Percentiles rank a stretch among this genome's conserved stretches.
phyloP scores from a whole-genome alignment of 805 yeast species.

The Candida boidinii region DNA sequence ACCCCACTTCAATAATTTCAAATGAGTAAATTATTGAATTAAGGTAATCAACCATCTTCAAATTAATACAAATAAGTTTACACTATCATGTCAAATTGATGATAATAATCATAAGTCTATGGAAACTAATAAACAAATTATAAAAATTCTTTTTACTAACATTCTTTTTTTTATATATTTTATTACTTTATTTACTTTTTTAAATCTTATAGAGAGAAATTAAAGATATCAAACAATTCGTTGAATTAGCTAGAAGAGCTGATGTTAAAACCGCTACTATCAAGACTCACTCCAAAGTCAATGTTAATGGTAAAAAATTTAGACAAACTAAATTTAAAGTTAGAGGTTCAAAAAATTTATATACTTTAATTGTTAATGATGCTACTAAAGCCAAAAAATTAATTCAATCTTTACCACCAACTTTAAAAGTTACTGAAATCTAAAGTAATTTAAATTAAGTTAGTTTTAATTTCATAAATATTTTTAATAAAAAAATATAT shows the following conservation, averaged over 20 bases:
- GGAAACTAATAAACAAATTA: no score
- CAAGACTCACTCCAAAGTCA: slow-evolving; percentile 83
- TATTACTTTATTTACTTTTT: no score
- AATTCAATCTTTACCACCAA: slow-evolving; percentile 95
- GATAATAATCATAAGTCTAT: no score
- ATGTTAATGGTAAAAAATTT: slow-evolving; percentile 74
- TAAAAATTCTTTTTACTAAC: slow-evolving; percentile 11
- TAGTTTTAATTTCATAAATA: neutral
- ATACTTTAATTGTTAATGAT: slow-evolving; percentile 94
- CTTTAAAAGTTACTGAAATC: slow-evolving; percentile 54
- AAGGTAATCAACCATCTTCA: no score
- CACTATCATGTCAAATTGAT: no score
- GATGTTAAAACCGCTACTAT: slow-evolving; percentile 91
- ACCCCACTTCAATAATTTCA: no score
- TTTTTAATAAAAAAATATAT: neutral
- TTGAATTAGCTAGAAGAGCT: slow-evolving; percentile 92
- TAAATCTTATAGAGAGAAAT: slow-evolving; percentile 61
- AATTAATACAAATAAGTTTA: no score
- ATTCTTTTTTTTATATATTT: neutral
- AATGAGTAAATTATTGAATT: no score
- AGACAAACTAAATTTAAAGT: slow-evolving; percentile 98
- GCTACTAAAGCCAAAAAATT: slow-evolving; percentile 96
- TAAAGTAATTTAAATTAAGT: slow-evolving; percentile 8
- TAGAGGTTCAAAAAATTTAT: slow-evolving; percentile 90
- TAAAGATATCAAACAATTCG: slow-evolving; percentile 94